Evolutionary conservation across 1,284 basidiomycete genomes (phyloP).

Genomic region (Trichosporon faecale): DNA sequence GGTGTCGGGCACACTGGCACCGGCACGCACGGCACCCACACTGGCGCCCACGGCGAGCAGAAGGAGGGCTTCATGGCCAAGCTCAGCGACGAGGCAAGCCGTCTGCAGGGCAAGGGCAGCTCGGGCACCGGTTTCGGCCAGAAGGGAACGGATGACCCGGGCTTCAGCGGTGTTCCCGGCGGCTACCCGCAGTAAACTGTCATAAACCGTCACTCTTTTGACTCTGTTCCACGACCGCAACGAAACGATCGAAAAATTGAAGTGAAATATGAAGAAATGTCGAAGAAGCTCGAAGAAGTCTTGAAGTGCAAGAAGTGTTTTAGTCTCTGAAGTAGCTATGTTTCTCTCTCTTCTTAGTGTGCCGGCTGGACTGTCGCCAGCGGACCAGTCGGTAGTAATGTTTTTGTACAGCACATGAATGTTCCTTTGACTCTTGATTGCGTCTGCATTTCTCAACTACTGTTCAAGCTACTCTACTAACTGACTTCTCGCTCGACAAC

Average conservation of each 20-base stretch:
- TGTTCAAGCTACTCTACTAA: not conserved
- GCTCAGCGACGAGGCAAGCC: slow-evolving; percentile 5
- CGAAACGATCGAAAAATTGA: not conserved
- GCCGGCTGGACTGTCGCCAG: not conserved
- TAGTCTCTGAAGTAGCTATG: not conserved
- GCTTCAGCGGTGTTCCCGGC: slow-evolving; percentile 2
- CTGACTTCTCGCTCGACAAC: too few species aligned
- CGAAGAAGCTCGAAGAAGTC: not conserved
- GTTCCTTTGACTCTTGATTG: not conserved
- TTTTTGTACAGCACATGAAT: slow-evolving; percentile 5
- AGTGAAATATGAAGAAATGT: not conserved
- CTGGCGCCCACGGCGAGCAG: not conserved
- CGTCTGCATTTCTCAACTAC: not conserved
- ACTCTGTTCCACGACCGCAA: not conserved
- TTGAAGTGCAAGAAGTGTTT: not conserved
- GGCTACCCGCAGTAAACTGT: slow-evolving; percentile 1
- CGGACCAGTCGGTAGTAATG: not conserved
- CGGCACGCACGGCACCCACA: not conserved
- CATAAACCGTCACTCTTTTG: not conserved
- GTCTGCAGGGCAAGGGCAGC: not conserved
- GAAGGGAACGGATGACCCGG: not conserved
- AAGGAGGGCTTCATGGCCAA: slow-evolving; percentile 1
- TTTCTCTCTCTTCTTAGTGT: not conserved
- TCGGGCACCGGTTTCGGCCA: not conserved
- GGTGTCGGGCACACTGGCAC: not conserved